These are phyloP conservation scores for Spergularia azorica DNA, from an alignment of 179 eudicot genomes.

Conservation along the genomic window DNA sequence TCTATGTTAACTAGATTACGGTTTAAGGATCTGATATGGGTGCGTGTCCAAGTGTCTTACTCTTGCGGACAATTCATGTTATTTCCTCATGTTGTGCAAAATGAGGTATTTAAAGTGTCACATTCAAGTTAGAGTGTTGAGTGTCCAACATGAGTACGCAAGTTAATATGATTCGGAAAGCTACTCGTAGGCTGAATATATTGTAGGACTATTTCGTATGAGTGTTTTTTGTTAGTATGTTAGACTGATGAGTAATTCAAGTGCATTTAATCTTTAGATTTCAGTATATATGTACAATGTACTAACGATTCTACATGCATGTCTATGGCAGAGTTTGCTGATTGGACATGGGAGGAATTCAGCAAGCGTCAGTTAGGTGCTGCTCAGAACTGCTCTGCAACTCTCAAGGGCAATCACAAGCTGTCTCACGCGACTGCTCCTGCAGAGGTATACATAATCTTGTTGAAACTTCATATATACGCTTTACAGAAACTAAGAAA, in stretches of 20 bases:
- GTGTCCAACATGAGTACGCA: too few species aligned
- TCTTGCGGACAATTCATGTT: too few species aligned
- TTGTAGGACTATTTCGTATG: too few species aligned
- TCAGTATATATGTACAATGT: not conserved
- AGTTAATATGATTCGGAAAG: too few species aligned
- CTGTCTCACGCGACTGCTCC: conserved; percentile 62
- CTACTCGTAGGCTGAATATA: too few species aligned
- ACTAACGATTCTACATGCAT: not conserved
- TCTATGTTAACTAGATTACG: too few species aligned
- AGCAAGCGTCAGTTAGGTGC: conserved; percentile 70
- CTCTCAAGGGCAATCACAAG: conserved; percentile 76
- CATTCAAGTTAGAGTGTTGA: too few species aligned
- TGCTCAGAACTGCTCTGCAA: conserved; percentile 95
- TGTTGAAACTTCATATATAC: not conserved
- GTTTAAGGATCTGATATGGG: too few species aligned
- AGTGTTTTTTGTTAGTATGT: not conserved
- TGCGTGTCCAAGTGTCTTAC: too few species aligned
- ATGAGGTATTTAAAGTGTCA: too few species aligned
- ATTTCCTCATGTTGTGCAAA: too few species aligned
- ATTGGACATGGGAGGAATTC: conserved; percentile 95
- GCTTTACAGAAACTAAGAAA: not conserved
- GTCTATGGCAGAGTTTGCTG: conserved; percentile 66
- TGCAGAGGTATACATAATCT: conserved; percentile 40
- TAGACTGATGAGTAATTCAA: not conserved
- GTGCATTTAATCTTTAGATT: not conserved